Percentiles rank a stretch among this genome's conserved stretches.
These are phyloP conservation scores for Beverwykella pulmonaria DNA, from an alignment of 495 filamentous ascomycete genomes.

Conservation along the genomic window DNA sequence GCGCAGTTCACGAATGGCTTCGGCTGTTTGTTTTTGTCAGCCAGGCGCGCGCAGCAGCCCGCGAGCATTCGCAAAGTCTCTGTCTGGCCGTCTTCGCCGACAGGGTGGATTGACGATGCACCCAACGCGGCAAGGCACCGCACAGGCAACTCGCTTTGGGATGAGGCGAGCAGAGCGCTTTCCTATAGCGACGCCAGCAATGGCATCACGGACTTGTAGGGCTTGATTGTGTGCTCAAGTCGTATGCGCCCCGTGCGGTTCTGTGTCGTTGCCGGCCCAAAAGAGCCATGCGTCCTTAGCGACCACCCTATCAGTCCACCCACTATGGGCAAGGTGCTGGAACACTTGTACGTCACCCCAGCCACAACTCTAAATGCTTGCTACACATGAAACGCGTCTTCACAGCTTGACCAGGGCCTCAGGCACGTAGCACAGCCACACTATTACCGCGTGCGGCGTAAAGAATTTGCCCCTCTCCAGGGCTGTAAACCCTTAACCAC, in stretches of 20 bases:
- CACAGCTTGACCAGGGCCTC: neutral
- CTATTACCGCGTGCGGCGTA: neutral
- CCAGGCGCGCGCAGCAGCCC: neutral
- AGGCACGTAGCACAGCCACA: constrained; percentile 5
- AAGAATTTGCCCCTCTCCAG: neutral
- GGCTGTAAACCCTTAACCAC: neutral
- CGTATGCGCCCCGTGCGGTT: too few species aligned
- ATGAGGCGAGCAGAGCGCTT: too few species aligned
- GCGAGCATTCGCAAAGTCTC: neutral
- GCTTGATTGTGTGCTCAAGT: too few species aligned
- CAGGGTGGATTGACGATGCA: constrained; percentile 10
- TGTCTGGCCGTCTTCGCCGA: constrained; percentile 8
- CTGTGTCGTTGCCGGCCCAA: too few species aligned
- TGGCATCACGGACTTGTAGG: too few species aligned
- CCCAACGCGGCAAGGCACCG: constrained; percentile 9
- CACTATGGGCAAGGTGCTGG: too few species aligned
- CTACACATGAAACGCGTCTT: constrained; percentile 14
- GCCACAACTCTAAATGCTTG: constrained; percentile 9
- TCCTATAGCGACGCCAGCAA: neutral
- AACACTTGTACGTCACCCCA: constrained; percentile 9
- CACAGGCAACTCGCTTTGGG: too few species aligned
- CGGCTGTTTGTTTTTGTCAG: neutral
- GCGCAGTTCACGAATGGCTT: neutral
- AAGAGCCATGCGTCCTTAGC: too few species aligned
- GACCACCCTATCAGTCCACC: too few species aligned